Evolutionary conservation across 2,329 filamentous ascomycete species (phyloP).

Genomic region (Hypoxylon sp.): DNA sequence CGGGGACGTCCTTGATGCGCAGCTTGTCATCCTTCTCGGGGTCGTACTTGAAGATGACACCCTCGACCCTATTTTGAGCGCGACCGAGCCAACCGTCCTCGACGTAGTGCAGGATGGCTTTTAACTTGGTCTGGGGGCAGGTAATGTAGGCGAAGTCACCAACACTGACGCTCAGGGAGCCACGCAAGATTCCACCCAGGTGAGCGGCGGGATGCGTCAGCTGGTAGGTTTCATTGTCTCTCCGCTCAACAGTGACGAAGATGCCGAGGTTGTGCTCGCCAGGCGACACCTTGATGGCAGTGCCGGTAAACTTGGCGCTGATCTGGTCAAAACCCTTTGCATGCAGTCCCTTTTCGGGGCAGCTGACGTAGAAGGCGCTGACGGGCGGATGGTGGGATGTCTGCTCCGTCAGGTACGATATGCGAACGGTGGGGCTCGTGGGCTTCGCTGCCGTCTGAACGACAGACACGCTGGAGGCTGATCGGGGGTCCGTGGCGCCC

Average conservation of each 20-base stretch:
- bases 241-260: conserved; percentile 84
- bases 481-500: conserved; percentile 49
- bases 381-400: conserved; percentile 98
- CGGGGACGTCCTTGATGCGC: conserved; percentile 84
- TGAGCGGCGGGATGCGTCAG: conserved; percentile 95
- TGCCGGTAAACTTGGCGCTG: conserved; percentile 96
- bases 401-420: conserved; percentile 96
- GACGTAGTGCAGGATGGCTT: conserved; percentile 90
- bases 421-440: conserved; percentile 66
- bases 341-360: conserved; percentile 86
- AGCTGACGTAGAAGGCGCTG: conserved; percentile 93
- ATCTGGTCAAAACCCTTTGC: conserved; percentile 95
- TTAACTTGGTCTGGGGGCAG: conserved; percentile 88
- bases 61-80: conserved; percentile 89
- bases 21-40: conserved; percentile 82
- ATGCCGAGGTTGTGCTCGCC: conserved; percentile 96
- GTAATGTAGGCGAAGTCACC: conserved; percentile 88
- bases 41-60: conserved; percentile 89
- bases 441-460: conserved; percentile 55
- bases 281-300: conserved; percentile 87
- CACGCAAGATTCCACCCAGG: conserved; percentile 85
- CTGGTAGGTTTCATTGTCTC: conserved; percentile 90
- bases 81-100: conserved; percentile 96
- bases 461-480: conserved; percentile 60
- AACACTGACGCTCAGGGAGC: conserved; percentile 88